These are phyloP conservation scores for Seiridium cupressi DNA, from an alignment of 2,329 filamentous ascomycete species.

Conservation along the genomic window DNA sequence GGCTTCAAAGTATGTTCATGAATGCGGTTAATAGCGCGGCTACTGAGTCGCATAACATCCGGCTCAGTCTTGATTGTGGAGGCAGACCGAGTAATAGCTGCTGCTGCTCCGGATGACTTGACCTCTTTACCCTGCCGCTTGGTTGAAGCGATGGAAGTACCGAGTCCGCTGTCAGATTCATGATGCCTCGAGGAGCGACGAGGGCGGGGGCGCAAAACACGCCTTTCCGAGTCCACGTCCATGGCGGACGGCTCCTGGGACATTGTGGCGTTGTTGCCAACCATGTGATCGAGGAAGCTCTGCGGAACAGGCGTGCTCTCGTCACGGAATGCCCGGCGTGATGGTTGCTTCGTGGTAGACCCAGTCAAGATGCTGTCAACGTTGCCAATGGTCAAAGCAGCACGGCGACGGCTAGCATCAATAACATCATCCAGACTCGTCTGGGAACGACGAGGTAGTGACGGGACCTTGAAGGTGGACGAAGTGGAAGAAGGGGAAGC, in stretches of 20 bases:
- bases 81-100: constrained; percentile 62
- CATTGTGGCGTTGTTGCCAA: constrained; percentile 48
- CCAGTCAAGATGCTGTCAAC: constrained; percentile 62
- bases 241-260: constrained; percentile 28
- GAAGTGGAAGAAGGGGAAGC: constrained; percentile 38
- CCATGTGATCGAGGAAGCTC: constrained; percentile 55
- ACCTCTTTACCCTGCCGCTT: constrained; percentile 48
- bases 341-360: constrained; percentile 35
- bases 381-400: constrained; percentile 62
- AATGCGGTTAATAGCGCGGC: constrained; percentile 73
- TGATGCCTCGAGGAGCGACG: constrained; percentile 62
- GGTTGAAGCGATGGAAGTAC: constrained; percentile 71
- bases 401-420: constrained; percentile 66
- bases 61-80: constrained; percentile 44
- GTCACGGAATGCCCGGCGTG: constrained; percentile 46
- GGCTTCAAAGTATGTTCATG: constrained; percentile 76
- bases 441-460: constrained; percentile 64
- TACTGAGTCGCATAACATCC: constrained; percentile 59
- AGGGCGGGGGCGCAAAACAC: constrained; percentile 51
- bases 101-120: constrained; percentile 41
- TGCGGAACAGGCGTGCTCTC: constrained; percentile 59
- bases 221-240: constrained; percentile 39
- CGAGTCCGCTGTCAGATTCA: constrained; percentile 84
- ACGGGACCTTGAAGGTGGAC: constrained; percentile 44
- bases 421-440: constrained; percentile 71